Conservation (phyloP, 192 early-diverging fungal species). For the Mortierella alpina region DNA sequence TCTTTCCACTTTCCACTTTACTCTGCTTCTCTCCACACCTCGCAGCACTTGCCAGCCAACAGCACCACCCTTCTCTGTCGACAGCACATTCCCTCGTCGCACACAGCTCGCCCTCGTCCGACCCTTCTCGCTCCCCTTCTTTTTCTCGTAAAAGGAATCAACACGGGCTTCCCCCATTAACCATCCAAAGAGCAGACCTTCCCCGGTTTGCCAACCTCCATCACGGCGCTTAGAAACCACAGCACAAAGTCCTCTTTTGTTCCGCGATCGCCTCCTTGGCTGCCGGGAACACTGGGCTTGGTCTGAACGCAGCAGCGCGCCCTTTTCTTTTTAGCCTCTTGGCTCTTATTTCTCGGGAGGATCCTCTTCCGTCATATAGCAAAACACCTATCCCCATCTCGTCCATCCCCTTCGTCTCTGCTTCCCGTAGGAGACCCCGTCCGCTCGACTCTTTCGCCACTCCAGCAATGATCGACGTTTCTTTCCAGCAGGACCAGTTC, state of each 20-base stretch:
- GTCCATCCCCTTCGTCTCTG: neutral
- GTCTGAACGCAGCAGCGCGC: constrained; percentile 28
- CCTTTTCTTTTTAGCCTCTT: neutral
- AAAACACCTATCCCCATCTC: neutral
- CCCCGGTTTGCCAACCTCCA: constrained; percentile 51
- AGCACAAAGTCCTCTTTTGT: constrained; percentile 23
- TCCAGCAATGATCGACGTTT: constrained; percentile 41
- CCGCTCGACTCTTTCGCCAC: neutral
- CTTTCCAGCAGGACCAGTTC: constrained; percentile 38
- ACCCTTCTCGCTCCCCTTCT: neutral
- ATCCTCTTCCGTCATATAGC: constrained; percentile 1
- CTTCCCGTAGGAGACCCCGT: neutral
- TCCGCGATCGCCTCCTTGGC: constrained; percentile 56
- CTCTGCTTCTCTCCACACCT: too few relatives aligned
- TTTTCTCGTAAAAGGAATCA: constrained; percentile 3
- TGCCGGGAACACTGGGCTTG: constrained; percentile 42
- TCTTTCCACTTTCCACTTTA: neutral
- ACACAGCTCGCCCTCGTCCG: neutral
- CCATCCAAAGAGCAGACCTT: constrained; percentile 37
- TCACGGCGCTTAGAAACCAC: constrained; percentile 51
- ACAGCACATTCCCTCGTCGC: neutral
- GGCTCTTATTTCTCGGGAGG: constrained; percentile 8
- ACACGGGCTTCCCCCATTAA: constrained; percentile 39
- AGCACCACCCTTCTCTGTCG: neutral
- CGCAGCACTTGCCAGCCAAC: too few relatives aligned